Conservation (phyloP, 352 stramenopile genomes). For the Pythium pyrilobum region DNA sequence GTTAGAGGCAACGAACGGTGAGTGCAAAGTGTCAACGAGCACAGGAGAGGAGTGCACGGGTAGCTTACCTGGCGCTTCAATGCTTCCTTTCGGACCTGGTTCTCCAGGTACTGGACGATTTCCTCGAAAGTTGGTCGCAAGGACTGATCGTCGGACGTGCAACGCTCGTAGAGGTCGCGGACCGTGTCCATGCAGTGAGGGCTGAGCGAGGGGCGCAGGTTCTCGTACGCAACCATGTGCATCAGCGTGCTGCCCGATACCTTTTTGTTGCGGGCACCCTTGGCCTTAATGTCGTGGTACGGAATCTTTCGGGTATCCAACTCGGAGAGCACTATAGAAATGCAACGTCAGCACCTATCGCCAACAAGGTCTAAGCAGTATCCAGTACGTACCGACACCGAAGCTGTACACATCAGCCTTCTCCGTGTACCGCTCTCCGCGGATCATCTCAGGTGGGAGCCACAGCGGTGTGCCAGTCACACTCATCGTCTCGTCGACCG, state of each 20-base stretch:
- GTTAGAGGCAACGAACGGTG: not conserved
- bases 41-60: no score
- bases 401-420: conserved; percentile 89
- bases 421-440: conserved; percentile 82
- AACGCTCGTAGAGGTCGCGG: conserved; percentile 74
- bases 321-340: conserved; percentile 66
- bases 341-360: no score
- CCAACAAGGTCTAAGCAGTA: no score
- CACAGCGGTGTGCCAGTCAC: conserved; percentile 80
- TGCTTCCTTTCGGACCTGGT: conserved; percentile 80
- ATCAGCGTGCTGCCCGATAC: conserved; percentile 82
- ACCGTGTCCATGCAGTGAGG: conserved; percentile 81
- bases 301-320: conserved; percentile 84
- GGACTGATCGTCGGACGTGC: conserved; percentile 71
- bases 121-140: conserved; percentile 79
- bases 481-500: conserved; percentile 94
- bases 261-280: conserved; percentile 78
- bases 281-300: conserved; percentile 86
- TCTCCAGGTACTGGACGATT: conserved; percentile 83
- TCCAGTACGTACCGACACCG: conserved; percentile 52
- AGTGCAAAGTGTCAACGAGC: no score
- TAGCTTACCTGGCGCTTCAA: conserved; percentile 68
- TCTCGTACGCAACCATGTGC: conserved; percentile 89
- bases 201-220: conserved; percentile 77
- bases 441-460: conserved; percentile 87